A percentile compares a stretch with the other conserved stretches of the same genome.
Conservation (phyloP, 345 rosid genomes). For the Linum tenue region DNA sequence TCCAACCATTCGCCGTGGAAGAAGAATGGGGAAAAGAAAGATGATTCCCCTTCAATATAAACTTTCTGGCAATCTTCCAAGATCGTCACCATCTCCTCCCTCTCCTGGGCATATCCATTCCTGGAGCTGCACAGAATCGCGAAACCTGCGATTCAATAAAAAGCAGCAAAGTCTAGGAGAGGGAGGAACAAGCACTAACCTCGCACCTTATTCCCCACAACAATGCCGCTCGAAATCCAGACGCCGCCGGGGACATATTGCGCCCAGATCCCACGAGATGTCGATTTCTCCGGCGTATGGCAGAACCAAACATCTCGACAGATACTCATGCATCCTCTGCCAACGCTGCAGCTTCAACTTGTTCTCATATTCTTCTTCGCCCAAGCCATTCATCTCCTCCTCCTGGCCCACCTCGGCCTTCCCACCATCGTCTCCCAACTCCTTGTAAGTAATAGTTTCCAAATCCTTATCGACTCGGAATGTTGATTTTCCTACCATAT, state of each 20-base stretch:
- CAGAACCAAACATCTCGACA: not conserved
- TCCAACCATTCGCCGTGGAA: too few relatives aligned
- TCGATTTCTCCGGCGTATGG: not conserved
- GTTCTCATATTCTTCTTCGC: not conserved
- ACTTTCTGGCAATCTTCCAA: conserved; percentile 4
- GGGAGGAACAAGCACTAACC: too few relatives aligned
- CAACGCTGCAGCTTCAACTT: not conserved
- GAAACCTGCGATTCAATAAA: too few relatives aligned
- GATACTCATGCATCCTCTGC: not conserved
- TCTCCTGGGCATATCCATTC: conserved; percentile 4
- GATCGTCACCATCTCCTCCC: conserved; percentile 18
- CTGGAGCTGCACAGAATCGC: too few relatives aligned
- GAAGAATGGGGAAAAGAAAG: too few relatives aligned
- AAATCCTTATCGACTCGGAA: too few relatives aligned
- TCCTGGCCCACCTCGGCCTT: conserved; percentile 26
- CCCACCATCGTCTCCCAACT: conserved; percentile 18
- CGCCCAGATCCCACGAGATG: not conserved
- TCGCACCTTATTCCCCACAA: not conserved
- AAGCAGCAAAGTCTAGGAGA: too few relatives aligned
- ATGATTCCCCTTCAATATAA: too few relatives aligned
- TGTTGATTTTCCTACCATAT: too few relatives aligned
- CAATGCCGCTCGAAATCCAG: not conserved
- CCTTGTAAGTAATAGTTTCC: conserved; percentile 12
- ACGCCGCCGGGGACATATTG: not conserved
- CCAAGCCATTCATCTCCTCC: conserved; percentile 2